phyloP scores from a whole-genome alignment of 192 early-diverging fungal species.

The Coemansia sp. region DNA sequence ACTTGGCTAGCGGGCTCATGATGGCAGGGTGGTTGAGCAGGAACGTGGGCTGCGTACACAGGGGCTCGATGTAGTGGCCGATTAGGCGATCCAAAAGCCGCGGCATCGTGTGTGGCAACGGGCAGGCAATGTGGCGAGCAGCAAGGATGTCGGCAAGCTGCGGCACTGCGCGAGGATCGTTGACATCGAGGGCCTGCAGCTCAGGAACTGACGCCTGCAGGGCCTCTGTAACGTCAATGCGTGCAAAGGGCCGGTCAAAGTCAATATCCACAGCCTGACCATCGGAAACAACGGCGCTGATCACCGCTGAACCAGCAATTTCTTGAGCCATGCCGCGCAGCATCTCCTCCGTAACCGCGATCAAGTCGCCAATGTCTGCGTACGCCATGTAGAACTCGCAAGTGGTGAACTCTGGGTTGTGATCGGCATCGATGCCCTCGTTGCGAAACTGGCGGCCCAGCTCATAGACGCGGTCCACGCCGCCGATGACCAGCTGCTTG shows the following conservation, averaged over 20 bases:
- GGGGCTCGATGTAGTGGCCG: constrained; percentile 72
- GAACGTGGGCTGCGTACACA: constrained; percentile 82
- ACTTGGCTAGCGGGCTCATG: constrained; percentile 84
- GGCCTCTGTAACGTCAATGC: constrained; percentile 60
- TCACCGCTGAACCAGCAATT: constrained; percentile 17
- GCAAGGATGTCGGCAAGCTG: constrained; percentile 12
- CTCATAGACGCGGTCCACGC: constrained; percentile 83
- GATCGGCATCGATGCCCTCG: constrained; percentile 86
- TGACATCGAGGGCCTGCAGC: constrained; percentile 35
- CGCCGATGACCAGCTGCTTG: constrained; percentile 89
- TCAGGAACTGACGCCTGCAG: constrained; percentile 50
- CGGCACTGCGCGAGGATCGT: constrained; percentile 24
- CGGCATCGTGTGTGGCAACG: constrained; percentile 64
- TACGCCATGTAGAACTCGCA: constrained; percentile 90
- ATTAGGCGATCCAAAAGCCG: constrained; percentile 77
- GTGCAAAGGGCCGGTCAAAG: constrained; percentile 60
- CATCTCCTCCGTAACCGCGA: constrained; percentile 72
- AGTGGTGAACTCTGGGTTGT: constrained; percentile 92
- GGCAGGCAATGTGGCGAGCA: constrained; percentile 35
- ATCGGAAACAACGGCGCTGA: not conserved
- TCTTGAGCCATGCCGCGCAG: constrained; percentile 53
- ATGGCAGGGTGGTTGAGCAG: constrained; percentile 75
- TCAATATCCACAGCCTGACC: constrained; percentile 24
- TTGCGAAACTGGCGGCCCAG: constrained; percentile 92
- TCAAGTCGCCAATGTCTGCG: constrained; percentile 68